Evolutionary conservation across 306 rosid genomes (phyloP), one percentile per base, ranked within the genome.

Genomic region (Amphicarpaea edgeworthii): DNA sequence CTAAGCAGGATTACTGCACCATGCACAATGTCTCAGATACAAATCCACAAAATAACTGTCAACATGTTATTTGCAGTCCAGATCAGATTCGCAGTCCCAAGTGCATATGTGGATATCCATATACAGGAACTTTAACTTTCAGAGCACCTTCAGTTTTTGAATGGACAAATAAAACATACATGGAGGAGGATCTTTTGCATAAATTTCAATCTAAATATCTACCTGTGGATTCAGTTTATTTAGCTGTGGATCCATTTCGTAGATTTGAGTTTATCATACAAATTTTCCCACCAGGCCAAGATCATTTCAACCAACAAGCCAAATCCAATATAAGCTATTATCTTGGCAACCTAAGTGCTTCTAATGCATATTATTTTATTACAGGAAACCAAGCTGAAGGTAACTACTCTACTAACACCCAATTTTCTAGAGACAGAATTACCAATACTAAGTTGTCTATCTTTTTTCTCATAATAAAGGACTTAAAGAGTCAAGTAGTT

Each of bases 41-140:
- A n/a, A 49, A 82, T 2, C 34, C 7, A 11, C 10, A 46, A 19
- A 76, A 65, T 20, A 53, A 55, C 21, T 90, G 93, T 77, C 1
- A 0, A 15, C 21, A 40, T 3, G 15, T 3, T 66, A 7, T 0
- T 5, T 90, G 96, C 75, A 32, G 8, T 21, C 15, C 55, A 0
- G 20, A 64, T 38, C 71, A 81, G 82, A 69, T 23, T 62, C 64
- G 43, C 2, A 88, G 88, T 70, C 93, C 91, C 59, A 87, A 63
- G 37, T 88, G 96, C 70, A 72, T 6, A 66, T 90, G 96, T 43
- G 85, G 88, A 60, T 82, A 82, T 55, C 87, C 96, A 46, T 85
- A 70, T 49, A 41, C 14, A 1, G 96, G 89, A 34, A 72, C 59
- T 55, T 76, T 88, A 23, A 2, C 9, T 70, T 84, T 75, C 73